Evolutionary conservation across 1,284 basidiomycete genomes (phyloP), one percentile per base, ranked within the genome.

Genomic region (Cryptococcus amylolentus): DNA sequence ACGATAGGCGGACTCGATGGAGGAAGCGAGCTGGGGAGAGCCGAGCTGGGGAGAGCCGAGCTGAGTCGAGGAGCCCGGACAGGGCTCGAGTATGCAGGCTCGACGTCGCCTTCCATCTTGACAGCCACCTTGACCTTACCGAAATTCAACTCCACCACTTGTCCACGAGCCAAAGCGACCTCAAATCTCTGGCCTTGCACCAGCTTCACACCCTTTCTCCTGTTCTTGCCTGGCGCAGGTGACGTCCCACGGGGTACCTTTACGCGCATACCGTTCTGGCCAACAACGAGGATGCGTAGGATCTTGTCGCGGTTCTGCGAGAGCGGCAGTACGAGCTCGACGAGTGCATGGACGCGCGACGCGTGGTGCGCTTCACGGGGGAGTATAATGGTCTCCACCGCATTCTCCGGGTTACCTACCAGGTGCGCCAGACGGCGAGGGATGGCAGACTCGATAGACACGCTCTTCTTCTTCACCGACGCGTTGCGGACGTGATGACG

Each of bases 241-340:
- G 18, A n/a, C 13, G n/a, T 47, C 13, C 26, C 27, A 31, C 27
- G 40, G 9, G 39, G 40, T 16, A 55, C 28, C 7, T 52, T 45
- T 23, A 77, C 61, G 16, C 67, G 63, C 28, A 73, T 56, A n/a
- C 75, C 75, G 59, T 77, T 77, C 62, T 76, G 75, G n/a, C 75
- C 74, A 1, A 75, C 49, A 2, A 74, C 73, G n/a, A 71, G 23
- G 13, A 77, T 51, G 6, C 74, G 64, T 2, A 72, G 40, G 0
- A 54, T 20, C 9, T 61, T 53, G 3, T 43, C 12, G 1, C 54
- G 38, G 2, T 50, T 42, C 13, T 43, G 27, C 26, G 51, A 49
- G 5, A 23, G 16, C n/a, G 48, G 16, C 7, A 35, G 35, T 18
- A 66, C 44, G n/a, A 69, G 62, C 56, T 75, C 72, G 13, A 69